Evolutionary conservation across 306 rosid genomes (phyloP).

Genomic region (Pachyrhizus erosus): DNA sequence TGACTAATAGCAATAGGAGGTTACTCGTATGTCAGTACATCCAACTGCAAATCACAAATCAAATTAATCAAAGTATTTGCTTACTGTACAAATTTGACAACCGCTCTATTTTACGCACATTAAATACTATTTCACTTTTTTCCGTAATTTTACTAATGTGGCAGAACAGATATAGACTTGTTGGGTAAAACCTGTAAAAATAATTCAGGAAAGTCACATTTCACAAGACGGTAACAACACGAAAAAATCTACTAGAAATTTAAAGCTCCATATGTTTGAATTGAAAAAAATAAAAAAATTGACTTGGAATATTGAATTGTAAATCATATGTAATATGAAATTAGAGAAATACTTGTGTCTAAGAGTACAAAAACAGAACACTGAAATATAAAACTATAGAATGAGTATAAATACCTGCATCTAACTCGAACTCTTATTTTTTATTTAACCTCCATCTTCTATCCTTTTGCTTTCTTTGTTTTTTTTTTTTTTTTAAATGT

Average conservation of each 20-base stretch:
- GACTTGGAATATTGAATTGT: background rate
- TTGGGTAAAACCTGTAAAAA: no score
- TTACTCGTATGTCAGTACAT: no score
- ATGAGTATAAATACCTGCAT: no score
- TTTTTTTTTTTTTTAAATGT: background rate
- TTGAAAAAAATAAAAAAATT: background rate
- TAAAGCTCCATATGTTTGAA: background rate
- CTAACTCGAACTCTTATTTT: background rate
- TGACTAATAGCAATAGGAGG: no score
- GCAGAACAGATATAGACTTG: background rate
- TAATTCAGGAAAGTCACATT: no score
- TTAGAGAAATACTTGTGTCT: background rate
- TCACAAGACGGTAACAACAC: no score
- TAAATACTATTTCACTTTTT: background rate
- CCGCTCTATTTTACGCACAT: background rate
- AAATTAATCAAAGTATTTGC: no score
- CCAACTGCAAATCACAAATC: no score
- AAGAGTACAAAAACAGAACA: no score
- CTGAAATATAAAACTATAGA: no score
- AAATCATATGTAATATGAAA: background rate
- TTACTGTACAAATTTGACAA: no score
- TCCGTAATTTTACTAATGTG: background rate
- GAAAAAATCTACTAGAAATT: background rate
- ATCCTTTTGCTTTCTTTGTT: background rate
- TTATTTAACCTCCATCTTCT: background rate